Conservation (phyloP, 768 basidiomycete genomes). For the Tylopilus balloui region DNA sequence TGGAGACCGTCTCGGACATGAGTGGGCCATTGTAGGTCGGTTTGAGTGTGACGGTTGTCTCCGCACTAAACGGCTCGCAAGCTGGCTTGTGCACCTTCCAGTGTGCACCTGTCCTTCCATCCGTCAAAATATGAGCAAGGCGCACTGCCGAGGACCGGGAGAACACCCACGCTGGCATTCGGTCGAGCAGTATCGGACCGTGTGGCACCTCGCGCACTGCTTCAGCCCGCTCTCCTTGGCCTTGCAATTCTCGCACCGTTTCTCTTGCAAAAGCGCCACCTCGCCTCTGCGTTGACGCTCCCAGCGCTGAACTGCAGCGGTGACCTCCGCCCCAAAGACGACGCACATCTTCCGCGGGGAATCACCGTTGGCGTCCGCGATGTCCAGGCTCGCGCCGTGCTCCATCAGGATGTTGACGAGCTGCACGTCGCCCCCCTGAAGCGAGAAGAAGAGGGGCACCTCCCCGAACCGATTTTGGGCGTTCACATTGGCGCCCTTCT, state of each 20-base stretch:
- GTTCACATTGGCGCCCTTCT: conserved; percentile 46
- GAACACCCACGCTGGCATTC: conserved; percentile 49
- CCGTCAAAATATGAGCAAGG: background rate
- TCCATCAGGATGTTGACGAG: conserved; percentile 47
- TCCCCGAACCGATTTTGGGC: conserved; percentile 47
- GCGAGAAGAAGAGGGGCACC: conserved; percentile 36
- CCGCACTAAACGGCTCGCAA: conserved; percentile 43
- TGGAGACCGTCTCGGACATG: conserved; percentile 18
- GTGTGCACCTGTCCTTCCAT: conserved; percentile 37
- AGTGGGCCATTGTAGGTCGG: conserved; percentile 35
- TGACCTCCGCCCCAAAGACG: conserved; percentile 39
- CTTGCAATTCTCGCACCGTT: conserved; percentile 39
- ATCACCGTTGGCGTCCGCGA: conserved; percentile 37
- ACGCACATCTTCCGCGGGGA: conserved; percentile 31
- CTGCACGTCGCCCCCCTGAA: conserved; percentile 31
- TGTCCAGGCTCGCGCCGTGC: conserved; percentile 42
- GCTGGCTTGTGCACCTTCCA: conserved; percentile 47
- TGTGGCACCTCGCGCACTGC: conserved; percentile 42
- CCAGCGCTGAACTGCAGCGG: conserved; percentile 44
- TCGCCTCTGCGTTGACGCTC: conserved; percentile 43
- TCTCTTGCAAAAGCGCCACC: conserved; percentile 40
- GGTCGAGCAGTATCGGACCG: conserved; percentile 48
- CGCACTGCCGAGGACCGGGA: too few relatives aligned
- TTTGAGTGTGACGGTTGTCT: conserved; percentile 44
- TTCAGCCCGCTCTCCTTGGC: conserved; percentile 32